These are phyloP conservation scores for Moricandia arvensis DNA, from an alignment of 345 rosid species.

Conservation along the genomic window DNA sequence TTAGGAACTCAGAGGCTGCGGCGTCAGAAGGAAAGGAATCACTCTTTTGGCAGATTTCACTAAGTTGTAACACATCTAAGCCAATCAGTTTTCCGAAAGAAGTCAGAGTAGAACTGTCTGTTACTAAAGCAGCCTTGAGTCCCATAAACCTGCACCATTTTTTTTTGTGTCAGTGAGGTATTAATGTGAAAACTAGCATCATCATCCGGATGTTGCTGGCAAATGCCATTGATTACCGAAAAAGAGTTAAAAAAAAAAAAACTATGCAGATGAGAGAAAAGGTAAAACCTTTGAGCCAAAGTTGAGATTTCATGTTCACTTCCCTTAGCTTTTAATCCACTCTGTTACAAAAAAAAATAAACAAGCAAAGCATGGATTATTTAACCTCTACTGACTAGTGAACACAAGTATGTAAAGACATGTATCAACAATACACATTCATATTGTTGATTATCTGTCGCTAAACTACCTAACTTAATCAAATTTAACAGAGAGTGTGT, in stretches of 20 bases:
- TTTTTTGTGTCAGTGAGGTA: neutral
- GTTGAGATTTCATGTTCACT: constrained; percentile 37
- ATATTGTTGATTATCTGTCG: neutral
- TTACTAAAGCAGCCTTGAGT: constrained; percentile 69
- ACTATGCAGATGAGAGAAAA: neutral
- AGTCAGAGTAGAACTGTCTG: constrained; percentile 43
- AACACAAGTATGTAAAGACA: neutral
- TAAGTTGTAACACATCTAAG: constrained; percentile 42
- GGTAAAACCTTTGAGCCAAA: constrained; percentile 57
- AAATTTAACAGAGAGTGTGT: neutral
- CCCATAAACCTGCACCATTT: constrained; percentile 74
- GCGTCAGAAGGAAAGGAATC: constrained; percentile 33
- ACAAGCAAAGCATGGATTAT: neutral
- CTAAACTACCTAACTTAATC: neutral
- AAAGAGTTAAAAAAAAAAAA: neutral
- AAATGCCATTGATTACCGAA: neutral
- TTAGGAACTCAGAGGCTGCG: constrained; percentile 43
- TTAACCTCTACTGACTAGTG: constrained; percentile 2
- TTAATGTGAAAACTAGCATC: constrained; percentile 11
- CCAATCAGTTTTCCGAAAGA: constrained; percentile 62
- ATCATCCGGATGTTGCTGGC: neutral
- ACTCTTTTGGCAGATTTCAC: constrained; percentile 38
- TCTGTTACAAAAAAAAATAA: constrained; percentile 33
- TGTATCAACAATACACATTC: neutral
- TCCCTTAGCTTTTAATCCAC: constrained; percentile 31